These are phyloP conservation scores for Naganishia kalamii DNA, from an alignment of 768 basidiomycete genomes.

Conservation along the genomic window DNA sequence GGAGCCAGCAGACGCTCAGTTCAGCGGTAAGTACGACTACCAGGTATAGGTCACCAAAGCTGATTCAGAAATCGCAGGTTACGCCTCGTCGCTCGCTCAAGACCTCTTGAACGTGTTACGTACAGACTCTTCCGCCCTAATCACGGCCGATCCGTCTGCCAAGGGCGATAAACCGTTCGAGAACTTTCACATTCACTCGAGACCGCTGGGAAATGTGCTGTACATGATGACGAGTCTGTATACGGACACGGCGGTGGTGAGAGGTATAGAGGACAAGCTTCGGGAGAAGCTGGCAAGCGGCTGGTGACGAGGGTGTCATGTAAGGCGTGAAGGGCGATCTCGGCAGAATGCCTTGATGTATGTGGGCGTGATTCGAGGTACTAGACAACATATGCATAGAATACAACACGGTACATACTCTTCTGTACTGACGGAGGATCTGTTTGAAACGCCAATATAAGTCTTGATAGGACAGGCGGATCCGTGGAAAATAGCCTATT, in stretches of 20 bases:
- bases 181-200: constrained; percentile 68
- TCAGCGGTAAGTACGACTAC: constrained; percentile 9
- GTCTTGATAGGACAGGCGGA: too few species aligned
- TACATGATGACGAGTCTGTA: constrained; percentile 44
- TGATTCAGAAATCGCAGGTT: constrained; percentile 46
- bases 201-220: constrained; percentile 71
- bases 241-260: constrained; percentile 36
- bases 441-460: too few species aligned
- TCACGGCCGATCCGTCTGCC: constrained; percentile 72
- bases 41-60: neutral
- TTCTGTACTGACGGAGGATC: too few species aligned
- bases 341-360: too few species aligned
- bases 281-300: constrained; percentile 18
- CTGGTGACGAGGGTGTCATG: neutral
- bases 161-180: constrained; percentile 55
- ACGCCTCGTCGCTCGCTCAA: constrained; percentile 61
- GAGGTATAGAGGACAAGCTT: constrained; percentile 49
- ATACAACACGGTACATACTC: too few species aligned
- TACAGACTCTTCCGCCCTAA: constrained; percentile 57
- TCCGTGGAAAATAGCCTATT: too few species aligned
- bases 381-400: too few species aligned
- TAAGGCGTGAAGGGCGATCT: too few species aligned
- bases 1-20: constrained; percentile 48
- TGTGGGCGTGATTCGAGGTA: too few species aligned
- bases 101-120: constrained; percentile 56